Conservation (phyloP, 768 basidiomycete genomes). For the Phanerochaete carnosa region DNA sequence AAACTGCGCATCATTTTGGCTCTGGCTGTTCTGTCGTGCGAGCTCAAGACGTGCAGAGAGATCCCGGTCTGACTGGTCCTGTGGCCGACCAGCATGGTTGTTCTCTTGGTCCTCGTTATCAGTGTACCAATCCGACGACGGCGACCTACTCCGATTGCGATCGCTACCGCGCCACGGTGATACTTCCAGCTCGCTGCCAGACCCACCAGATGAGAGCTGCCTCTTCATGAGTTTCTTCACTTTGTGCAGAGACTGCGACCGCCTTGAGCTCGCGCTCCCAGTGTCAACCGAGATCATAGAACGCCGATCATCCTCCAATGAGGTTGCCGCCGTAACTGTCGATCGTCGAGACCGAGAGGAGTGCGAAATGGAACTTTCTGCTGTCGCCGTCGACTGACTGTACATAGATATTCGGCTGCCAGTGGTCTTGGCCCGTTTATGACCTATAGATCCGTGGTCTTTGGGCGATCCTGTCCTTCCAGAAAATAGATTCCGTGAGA, state of each 20-base stretch:
- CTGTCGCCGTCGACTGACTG: constrained; percentile 66
- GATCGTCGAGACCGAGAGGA: constrained; percentile 66
- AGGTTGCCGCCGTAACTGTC: constrained; percentile 67
- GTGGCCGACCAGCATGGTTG: constrained; percentile 32
- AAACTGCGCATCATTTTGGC: constrained; percentile 53
- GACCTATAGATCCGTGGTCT: constrained; percentile 65
- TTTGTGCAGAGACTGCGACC: constrained; percentile 29
- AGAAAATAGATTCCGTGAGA: constrained; percentile 87
- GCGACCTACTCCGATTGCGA: constrained; percentile 29
- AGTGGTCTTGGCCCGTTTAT: constrained; percentile 65
- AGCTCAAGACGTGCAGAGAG: constrained; percentile 75
- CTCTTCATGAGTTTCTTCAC: constrained; percentile 47
- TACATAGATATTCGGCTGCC: constrained; percentile 68
- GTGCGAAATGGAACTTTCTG: constrained; percentile 64
- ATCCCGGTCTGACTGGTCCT: constrained; percentile 73
- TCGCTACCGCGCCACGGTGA: constrained; percentile 1
- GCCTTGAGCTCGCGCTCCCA: constrained; percentile 34
- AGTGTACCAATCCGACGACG: constrained; percentile 39
- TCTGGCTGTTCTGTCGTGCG: constrained; percentile 81
- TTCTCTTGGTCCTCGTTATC: constrained; percentile 39
- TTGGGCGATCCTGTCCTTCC: constrained; percentile 62
- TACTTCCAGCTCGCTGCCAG: constrained; percentile 26
- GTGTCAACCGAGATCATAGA: constrained; percentile 5
- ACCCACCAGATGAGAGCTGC: constrained; percentile 39
- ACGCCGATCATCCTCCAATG: constrained; percentile 46